phyloP scores from a whole-genome alignment of 495 filamentous ascomycete species.

The Patellaria atrata region DNA sequence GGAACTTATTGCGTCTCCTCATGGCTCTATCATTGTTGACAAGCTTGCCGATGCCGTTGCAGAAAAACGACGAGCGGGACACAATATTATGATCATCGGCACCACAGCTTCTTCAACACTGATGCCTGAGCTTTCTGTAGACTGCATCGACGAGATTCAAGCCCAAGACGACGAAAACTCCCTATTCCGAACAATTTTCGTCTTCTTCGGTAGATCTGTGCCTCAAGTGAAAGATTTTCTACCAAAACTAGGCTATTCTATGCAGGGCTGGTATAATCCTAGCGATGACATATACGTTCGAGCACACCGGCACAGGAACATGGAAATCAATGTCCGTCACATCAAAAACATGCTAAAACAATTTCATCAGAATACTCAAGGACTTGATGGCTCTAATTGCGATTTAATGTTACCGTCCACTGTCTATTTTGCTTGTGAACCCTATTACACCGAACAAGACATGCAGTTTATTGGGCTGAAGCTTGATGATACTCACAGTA shows the following conservation, averaged over 20 bases:
- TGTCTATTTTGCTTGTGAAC: too few relatives aligned
- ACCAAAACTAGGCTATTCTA: constrained; percentile 9
- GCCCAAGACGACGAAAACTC: constrained; percentile 26
- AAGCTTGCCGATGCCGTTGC: constrained; percentile 58
- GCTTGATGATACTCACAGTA: neutral
- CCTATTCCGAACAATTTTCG: constrained; percentile 41
- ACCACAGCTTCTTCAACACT: constrained; percentile 42
- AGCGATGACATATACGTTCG: constrained; percentile 29
- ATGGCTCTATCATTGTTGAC: constrained; percentile 47
- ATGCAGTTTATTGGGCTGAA: neutral
- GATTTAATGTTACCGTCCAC: too few relatives aligned
- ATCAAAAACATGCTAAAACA: constrained; percentile 48
- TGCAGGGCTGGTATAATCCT: too few relatives aligned
- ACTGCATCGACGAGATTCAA: constrained; percentile 35
- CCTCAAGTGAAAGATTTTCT: neutral
- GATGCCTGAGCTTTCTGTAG: constrained; percentile 33
- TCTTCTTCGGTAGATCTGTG: constrained; percentile 17
- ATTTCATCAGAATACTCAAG: too few relatives aligned
- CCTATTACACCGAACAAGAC: too few relatives aligned
- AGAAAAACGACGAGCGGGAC: constrained; percentile 50
- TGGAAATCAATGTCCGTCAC: constrained; percentile 55
- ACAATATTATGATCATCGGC: constrained; percentile 63
- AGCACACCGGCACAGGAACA: constrained; percentile 35
- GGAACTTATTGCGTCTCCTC: constrained; percentile 48
- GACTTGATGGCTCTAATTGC: too few relatives aligned